Percentiles rank a stretch among this genome's conserved stretches.
Conservation (phyloP, 768 basidiomycete species). For the Phlegmacium glaucopus region DNA sequence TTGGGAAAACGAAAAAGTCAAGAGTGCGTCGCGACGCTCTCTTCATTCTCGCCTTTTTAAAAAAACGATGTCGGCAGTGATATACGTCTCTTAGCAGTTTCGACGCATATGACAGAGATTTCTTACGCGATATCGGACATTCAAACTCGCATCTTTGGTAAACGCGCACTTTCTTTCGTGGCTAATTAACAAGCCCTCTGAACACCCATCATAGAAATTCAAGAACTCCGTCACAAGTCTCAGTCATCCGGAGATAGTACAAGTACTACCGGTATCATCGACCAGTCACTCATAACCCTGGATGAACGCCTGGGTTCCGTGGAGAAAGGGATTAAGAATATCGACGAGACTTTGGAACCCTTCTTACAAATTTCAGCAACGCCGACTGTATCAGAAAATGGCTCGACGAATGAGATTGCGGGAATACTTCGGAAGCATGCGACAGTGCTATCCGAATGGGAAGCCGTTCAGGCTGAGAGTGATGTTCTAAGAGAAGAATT, state of each 20-base stretch:
- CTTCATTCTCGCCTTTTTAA: slow-evolving; percentile 8
- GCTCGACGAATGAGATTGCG: slow-evolving; percentile 37
- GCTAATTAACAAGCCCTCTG: slow-evolving; percentile 1
- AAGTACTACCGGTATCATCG: slow-evolving; percentile 67
- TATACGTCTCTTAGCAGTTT: slow-evolving; percentile 71
- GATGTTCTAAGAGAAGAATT: slow-evolving; percentile 85
- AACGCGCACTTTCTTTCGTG: slow-evolving; percentile 16
- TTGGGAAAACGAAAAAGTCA: slow-evolving; percentile 56
- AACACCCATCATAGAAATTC: slow-evolving; percentile 61
- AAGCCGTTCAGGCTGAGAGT: slow-evolving; percentile 73
- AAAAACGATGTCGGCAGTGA: slow-evolving; percentile 47
- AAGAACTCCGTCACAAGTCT: slow-evolving; percentile 88
- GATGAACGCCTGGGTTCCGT: slow-evolving; percentile 78
- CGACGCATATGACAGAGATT: slow-evolving; percentile 84
- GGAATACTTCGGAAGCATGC: slow-evolving; percentile 72
- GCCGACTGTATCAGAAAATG: slow-evolving; percentile 38
- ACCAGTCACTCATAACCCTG: slow-evolving; percentile 75
- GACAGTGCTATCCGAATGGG: slow-evolving; percentile 75
- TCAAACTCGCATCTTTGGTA: slow-evolving; percentile 89
- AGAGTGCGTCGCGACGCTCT: slow-evolving; percentile 51
- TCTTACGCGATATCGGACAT: slow-evolving; percentile 87
- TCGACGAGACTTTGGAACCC: slow-evolving; percentile 65
- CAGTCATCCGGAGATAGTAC: slow-evolving; percentile 57
- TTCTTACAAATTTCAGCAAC: slow-evolving; percentile 47
- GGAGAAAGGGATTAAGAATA: slow-evolving; percentile 64